Conservation (phyloP, 2,329 filamentous ascomycete genomes). For the Bisporella sp. region DNA sequence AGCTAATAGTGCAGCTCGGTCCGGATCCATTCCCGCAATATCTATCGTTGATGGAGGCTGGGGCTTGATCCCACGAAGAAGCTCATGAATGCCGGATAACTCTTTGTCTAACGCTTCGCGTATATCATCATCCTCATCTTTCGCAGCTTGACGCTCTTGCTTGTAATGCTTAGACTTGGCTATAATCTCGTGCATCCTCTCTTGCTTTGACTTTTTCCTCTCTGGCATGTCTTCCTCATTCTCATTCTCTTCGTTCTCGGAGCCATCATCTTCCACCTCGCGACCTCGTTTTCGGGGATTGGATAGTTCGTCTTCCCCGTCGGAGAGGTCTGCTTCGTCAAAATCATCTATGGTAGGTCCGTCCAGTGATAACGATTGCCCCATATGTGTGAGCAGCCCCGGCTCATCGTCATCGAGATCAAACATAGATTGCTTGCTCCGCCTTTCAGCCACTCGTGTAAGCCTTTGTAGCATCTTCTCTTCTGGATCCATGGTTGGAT, state of each 20-base stretch:
- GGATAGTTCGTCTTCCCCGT: constrained; percentile 50
- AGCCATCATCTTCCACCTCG: constrained; percentile 40
- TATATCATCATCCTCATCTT: constrained; percentile 89
- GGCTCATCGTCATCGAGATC: constrained; percentile 80
- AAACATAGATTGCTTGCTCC: constrained; percentile 76
- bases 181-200: constrained; percentile 97
- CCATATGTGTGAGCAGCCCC: constrained; percentile 73
- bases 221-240: constrained; percentile 57
- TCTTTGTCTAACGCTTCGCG: constrained; percentile 80
- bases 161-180: constrained; percentile 95
- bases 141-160: constrained; percentile 84
- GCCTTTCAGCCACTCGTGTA: constrained; percentile 75
- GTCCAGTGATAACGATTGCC: constrained; percentile 63
- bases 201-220: constrained; percentile 88
- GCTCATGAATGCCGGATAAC: constrained; percentile 65
- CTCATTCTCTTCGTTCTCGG: constrained; percentile 42
- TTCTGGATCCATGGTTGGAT: constrained; percentile 88
- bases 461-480: constrained; percentile 90
- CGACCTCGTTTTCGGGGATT: constrained; percentile 51
- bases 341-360: constrained; percentile 63
- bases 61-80: constrained; percentile 54
- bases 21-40: constrained; percentile 50
- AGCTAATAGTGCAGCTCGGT: constrained; percentile 52
- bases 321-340: constrained; percentile 55
- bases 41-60: constrained; percentile 35